Conservation (phyloP, 176 grass and related monocot species). For the Echinochloa phyllopogon region DNA sequence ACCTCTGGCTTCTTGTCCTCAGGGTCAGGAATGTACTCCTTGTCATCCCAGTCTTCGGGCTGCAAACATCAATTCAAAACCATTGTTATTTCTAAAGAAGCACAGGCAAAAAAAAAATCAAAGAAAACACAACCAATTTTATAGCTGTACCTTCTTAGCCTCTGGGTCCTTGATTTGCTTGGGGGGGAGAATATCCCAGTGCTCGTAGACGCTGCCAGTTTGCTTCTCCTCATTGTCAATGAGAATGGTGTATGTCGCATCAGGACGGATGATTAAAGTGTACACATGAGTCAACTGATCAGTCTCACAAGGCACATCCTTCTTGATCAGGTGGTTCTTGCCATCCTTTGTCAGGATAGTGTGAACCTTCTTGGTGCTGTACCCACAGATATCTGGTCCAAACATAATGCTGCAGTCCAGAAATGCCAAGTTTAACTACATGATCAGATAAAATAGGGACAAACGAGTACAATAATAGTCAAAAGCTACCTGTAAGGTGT, state of each 20-base stretch:
- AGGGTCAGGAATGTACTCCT: constrained; percentile 91
- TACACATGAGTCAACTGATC: constrained; percentile 89
- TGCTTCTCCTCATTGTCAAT: constrained; percentile 89
- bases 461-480: background rate
- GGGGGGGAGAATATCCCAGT: constrained; percentile 90
- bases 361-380: constrained; percentile 93
- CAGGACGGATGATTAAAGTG: constrained; percentile 78
- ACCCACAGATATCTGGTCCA: constrained; percentile 94
- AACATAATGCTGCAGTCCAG: constrained; percentile 84
- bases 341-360: constrained; percentile 69
- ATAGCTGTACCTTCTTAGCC: constrained; percentile 66
- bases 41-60: constrained; percentile 98
- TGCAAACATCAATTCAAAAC: constrained; percentile 37
- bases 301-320: constrained; percentile 88
- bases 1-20: constrained; percentile 95
- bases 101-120: background rate
- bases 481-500: constrained; percentile 78
- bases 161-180: constrained; percentile 85
- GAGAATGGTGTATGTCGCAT: constrained; percentile 88
- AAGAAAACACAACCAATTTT: background rate
- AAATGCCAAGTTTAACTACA: background rate
- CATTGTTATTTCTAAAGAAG: background rate
- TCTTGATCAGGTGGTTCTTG: constrained; percentile 91
- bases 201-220: constrained; percentile 75
- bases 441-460: background rate